Evolutionary conservation across 116 monocot genomes (phyloP).

Genomic region (Trichopus zeylanicus): DNA sequence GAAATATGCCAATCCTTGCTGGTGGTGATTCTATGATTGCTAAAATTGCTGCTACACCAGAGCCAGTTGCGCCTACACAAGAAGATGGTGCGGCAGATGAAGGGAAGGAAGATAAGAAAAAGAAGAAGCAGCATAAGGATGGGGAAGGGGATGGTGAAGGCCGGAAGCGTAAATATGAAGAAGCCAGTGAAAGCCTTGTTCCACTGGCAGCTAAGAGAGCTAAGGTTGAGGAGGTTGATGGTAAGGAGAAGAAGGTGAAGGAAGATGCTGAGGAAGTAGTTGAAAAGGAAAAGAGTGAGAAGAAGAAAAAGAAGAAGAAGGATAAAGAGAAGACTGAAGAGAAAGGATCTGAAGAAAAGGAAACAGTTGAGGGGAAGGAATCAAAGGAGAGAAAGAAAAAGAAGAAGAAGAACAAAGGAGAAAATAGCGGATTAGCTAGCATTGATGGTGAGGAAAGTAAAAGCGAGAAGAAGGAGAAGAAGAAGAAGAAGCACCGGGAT

Average conservation of each 20-base stretch:
- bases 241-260: not conserved
- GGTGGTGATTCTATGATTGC: slow-evolving; percentile 67
- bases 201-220: slow-evolving; percentile 8
- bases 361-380: slow-evolving; percentile 17
- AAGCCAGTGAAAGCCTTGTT: not conserved
- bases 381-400: slow-evolving; percentile 33
- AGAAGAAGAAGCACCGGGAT: slow-evolving; percentile 51
- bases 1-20: slow-evolving; percentile 63
- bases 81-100: not conserved
- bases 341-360: slow-evolving; percentile 13
- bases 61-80: slow-evolving; percentile 8
- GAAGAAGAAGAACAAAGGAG: slow-evolving; percentile 24
- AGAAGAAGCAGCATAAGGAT: slow-evolving; percentile 44
- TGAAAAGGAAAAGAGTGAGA: slow-evolving; percentile 15
- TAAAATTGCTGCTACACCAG: slow-evolving; percentile 38
- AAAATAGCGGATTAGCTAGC: not conserved
- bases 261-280: slow-evolving; percentile 7
- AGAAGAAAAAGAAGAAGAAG: slow-evolving; percentile 29
- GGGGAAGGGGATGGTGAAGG: slow-evolving; percentile 26
- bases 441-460: slow-evolving; percentile 1
- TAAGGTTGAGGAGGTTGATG: slow-evolving; percentile 9
- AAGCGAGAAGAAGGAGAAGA: slow-evolving; percentile 51
- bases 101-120: slow-evolving; percentile 33
- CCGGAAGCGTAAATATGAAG: slow-evolving; percentile 38
- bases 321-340: slow-evolving; percentile 21